Percentiles rank a stretch among this genome's conserved stretches.
These are phyloP conservation scores for Malus domestica DNA, from an alignment of 306 rosid species.

Conservation along the genomic window ASM211411v1 NC_041792.1:5526501-5527000, in stretches of 20 bases:
- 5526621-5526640: conserved; percentile 65
- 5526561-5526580: background rate
- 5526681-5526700: conserved; percentile 48
- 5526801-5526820: background rate
- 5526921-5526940: background rate
- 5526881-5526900: background rate
- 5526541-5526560: background rate
- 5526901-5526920: background rate
- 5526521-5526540: background rate
- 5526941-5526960: background rate
- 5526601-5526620: conserved; percentile 18
- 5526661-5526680: conserved; percentile 76
- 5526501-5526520: conserved; percentile 4
- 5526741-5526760: background rate
- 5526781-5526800: background rate
- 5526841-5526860: background rate
- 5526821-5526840: background rate
- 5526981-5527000: background rate
- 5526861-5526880: background rate
- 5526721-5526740: conserved; percentile 34
- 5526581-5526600: background rate
- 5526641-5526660: conserved; percentile 51
- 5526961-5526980: background rate
- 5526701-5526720: conserved; percentile 42
- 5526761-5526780: background rate